Conservation (phyloP, 192 early-diverging fungal species). For the Chytriomyces sp. region DNA sequence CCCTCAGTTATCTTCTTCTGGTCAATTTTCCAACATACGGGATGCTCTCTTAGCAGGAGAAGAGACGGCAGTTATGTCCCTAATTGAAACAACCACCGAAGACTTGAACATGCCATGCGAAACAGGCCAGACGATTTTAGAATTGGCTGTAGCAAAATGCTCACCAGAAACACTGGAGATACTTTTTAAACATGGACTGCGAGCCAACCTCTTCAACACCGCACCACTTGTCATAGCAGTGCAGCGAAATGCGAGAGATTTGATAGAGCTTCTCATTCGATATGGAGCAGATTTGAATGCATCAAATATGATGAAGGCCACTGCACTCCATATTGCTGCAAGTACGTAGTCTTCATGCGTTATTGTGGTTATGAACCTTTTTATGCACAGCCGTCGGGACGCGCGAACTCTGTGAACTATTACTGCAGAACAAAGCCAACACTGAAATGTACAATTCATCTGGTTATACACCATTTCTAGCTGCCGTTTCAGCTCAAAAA, state of each 20-base stretch:
- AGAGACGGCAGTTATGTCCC: not conserved
- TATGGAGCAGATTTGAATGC: constrained; percentile 13
- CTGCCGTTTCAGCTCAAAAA: not conserved
- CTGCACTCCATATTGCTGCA: constrained; percentile 17
- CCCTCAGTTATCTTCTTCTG: not conserved
- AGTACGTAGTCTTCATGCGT: constrained; percentile 5
- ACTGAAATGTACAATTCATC: not conserved
- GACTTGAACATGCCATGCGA: not conserved
- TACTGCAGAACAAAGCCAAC: not conserved
- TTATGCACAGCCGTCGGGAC: not conserved
- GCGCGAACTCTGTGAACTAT: not conserved
- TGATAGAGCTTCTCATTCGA: not conserved
- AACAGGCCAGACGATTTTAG: not conserved
- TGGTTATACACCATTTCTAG: constrained; percentile 15
- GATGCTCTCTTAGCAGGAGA: not conserved
- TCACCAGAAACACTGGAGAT: not conserved
- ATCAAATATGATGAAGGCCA: not conserved
- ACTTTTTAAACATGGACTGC: not conserved
- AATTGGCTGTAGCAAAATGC: not conserved
- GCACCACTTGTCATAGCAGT: not conserved
- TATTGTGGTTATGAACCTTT: not conserved
- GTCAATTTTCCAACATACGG: not conserved
- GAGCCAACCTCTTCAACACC: too few species aligned
- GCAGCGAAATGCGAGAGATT: not conserved
- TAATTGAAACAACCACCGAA: not conserved